These are phyloP conservation scores for Pythium scleroteichum DNA, from an alignment of 352 stramenopile species.

Conservation along the genomic window DNA sequence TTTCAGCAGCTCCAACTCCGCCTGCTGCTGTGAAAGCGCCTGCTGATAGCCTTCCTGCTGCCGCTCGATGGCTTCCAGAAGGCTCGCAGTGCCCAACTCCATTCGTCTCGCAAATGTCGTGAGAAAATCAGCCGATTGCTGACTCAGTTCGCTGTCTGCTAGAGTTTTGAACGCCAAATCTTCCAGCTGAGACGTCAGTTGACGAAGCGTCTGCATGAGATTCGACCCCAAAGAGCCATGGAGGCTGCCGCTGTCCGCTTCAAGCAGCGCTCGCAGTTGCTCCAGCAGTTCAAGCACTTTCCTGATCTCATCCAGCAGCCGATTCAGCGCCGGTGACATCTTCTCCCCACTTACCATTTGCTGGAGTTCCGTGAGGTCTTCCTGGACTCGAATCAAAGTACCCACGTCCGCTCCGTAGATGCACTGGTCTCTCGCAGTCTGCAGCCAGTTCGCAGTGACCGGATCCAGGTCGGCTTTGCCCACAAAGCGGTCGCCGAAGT, in stretches of 20 bases:
- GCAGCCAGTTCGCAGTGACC: slow-evolving; percentile 36
- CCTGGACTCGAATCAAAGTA: slow-evolving; percentile 34
- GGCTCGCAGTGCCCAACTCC: slow-evolving; percentile 58
- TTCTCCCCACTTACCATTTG: slow-evolving; percentile 29
- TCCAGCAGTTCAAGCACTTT: slow-evolving; percentile 38
- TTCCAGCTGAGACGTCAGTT: slow-evolving; percentile 42
- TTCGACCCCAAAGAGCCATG: slow-evolving; percentile 17
- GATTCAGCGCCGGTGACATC: slow-evolving; percentile 26
- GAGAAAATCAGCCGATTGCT: slow-evolving; percentile 31
- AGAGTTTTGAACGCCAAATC: slow-evolving; percentile 28
- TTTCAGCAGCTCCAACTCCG: slow-evolving; percentile 42
- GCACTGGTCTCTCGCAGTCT: slow-evolving; percentile 51
- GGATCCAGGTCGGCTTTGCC: slow-evolving; percentile 31
- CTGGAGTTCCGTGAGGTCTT: slow-evolving; percentile 38
- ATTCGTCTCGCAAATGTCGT: slow-evolving; percentile 52
- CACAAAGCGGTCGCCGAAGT: slow-evolving; percentile 34
- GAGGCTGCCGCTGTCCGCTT: slow-evolving; percentile 12
- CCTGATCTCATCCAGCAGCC: slow-evolving; percentile 36
- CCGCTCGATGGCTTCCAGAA: slow-evolving; percentile 54
- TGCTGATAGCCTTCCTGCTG: slow-evolving; percentile 55
- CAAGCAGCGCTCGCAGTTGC: slow-evolving; percentile 23
- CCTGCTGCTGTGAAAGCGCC: slow-evolving; percentile 40
- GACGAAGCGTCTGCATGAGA: slow-evolving; percentile 49
- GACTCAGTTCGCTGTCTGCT: background rate
- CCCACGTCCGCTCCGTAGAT: slow-evolving; percentile 48